Evolutionary conservation across 2,329 filamentous ascomycete genomes (phyloP).

Genomic region (Colletotrichum higginsianum): DNA sequence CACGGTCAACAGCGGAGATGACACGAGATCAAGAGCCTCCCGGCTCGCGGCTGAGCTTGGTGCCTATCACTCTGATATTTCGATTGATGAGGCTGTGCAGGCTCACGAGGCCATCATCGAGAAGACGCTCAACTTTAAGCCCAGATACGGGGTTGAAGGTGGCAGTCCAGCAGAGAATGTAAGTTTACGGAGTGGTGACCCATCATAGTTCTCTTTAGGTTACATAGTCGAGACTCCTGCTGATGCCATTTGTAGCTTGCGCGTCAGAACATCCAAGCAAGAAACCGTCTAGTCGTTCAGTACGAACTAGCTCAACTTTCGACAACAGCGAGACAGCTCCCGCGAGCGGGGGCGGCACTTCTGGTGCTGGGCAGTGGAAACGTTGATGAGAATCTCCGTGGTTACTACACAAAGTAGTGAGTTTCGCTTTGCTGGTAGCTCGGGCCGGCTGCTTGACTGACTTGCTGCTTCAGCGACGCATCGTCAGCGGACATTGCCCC

Average conservation of each 20-base stretch:
- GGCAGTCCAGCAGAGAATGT: slow-evolving; percentile 1
- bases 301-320: slow-evolving; percentile 76
- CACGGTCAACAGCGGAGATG: slow-evolving; percentile 69
- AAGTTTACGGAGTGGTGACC: not conserved
- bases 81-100: not conserved
- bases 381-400: slow-evolving; percentile 66
- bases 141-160: slow-evolving; percentile 3
- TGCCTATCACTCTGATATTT: slow-evolving; percentile 30
- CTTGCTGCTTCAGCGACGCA: slow-evolving; percentile 57
- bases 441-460: not conserved
- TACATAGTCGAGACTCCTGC: too few species aligned
- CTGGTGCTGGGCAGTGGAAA: slow-evolving; percentile 76
- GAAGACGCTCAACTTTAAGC: not conserved
- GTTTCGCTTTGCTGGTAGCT: not conserved
- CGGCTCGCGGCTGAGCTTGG: slow-evolving; percentile 48
- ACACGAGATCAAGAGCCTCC: slow-evolving; percentile 72
- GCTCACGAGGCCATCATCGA: slow-evolving; percentile 1
- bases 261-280: slow-evolving; percentile 78
- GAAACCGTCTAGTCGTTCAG: slow-evolving; percentile 74
- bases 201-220: not conserved
- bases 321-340: slow-evolving; percentile 69
- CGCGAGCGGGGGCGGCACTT: slow-evolving; percentile 67
- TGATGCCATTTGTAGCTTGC: slow-evolving; percentile 55
- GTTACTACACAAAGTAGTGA: slow-evolving; percentile 73
- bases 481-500: slow-evolving; percentile 70